Evolutionary conservation across 345 rosid species (phyloP).

Genomic region (Brassica cretica): DNA sequence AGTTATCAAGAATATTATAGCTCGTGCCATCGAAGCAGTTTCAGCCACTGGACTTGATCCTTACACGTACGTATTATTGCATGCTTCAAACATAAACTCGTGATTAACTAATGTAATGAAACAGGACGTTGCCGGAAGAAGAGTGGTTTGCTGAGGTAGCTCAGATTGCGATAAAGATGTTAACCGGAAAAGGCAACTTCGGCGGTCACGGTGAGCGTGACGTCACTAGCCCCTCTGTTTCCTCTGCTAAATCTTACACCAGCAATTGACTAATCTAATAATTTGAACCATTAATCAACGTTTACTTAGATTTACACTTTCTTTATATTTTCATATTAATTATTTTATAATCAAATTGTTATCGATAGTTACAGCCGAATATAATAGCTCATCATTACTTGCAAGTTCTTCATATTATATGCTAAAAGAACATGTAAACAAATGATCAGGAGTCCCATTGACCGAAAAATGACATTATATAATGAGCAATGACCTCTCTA

Average conservation of each 20-base stretch:
- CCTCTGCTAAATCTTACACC: constrained; percentile 44
- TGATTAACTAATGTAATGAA: constrained; percentile 13
- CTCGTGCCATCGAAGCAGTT: constrained; percentile 79
- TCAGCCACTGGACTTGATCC: constrained; percentile 73
- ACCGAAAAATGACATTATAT: not conserved
- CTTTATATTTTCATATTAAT: not conserved
- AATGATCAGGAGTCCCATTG: not conserved
- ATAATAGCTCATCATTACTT: not conserved
- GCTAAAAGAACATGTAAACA: not conserved
- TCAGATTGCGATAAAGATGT: constrained; percentile 79
- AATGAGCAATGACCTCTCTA: not conserved
- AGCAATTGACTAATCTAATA: constrained; percentile 25
- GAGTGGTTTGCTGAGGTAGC: constrained; percentile 96
- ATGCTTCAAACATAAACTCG: not conserved
- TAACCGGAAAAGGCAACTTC: constrained; percentile 62
- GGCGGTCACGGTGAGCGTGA: constrained; percentile 53
- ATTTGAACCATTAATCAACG: not conserved
- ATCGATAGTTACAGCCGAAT: not conserved
- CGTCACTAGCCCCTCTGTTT: constrained; percentile 57
- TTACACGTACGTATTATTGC: constrained; percentile 47
- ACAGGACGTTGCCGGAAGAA: constrained; percentile 68
- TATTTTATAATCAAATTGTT: not conserved
- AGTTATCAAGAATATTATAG: constrained; percentile 82
- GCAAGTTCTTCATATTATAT: not conserved
- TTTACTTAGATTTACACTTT: not conserved